Evolutionary conservation across 2,329 filamentous ascomycete species (phyloP).

Genomic region (Aspergillus udagawae): DNA sequence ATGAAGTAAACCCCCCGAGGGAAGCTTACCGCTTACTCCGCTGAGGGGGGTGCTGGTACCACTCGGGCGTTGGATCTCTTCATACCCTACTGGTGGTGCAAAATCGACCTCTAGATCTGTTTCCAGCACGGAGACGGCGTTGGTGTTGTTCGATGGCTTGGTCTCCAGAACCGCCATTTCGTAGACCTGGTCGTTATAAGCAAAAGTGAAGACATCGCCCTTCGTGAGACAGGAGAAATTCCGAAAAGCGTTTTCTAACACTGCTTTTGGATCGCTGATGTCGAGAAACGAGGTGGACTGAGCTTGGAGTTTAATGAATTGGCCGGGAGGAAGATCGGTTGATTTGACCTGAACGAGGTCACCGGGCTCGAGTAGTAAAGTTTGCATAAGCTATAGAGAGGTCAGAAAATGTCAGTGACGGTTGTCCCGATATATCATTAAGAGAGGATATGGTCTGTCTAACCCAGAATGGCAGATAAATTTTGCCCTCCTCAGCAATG

Average conservation of each 20-base stretch:
- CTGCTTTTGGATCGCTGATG: slow-evolving; percentile 94
- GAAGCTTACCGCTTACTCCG: slow-evolving; percentile 55
- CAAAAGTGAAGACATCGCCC: slow-evolving; percentile 92
- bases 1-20: slow-evolving; percentile 71
- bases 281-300: slow-evolving; percentile 92
- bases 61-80: slow-evolving; percentile 73
- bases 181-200: slow-evolving; percentile 92
- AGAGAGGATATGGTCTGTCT: slow-evolving; percentile 17
- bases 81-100: slow-evolving; percentile 87
- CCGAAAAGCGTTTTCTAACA: slow-evolving; percentile 92
- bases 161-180: slow-evolving; percentile 91
- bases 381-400: slow-evolving; percentile 77
- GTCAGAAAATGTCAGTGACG: slow-evolving; percentile 3
- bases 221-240: slow-evolving; percentile 93
- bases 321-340: slow-evolving; percentile 84
- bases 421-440: neutral
- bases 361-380: slow-evolving; percentile 80
- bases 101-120: slow-evolving; percentile 97
- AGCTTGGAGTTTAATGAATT: slow-evolving; percentile 93
- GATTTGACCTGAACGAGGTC: slow-evolving; percentile 94
- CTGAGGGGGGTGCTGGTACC: slow-evolving; percentile 86
- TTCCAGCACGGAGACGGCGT: slow-evolving; percentile 87
- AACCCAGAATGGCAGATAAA: slow-evolving; percentile 95
- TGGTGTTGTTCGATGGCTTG: slow-evolving; percentile 77
- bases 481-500: slow-evolving; percentile 92